phyloP scores from a whole-genome alignment of 805 yeast species.

The Candida odintsovae region DNA sequence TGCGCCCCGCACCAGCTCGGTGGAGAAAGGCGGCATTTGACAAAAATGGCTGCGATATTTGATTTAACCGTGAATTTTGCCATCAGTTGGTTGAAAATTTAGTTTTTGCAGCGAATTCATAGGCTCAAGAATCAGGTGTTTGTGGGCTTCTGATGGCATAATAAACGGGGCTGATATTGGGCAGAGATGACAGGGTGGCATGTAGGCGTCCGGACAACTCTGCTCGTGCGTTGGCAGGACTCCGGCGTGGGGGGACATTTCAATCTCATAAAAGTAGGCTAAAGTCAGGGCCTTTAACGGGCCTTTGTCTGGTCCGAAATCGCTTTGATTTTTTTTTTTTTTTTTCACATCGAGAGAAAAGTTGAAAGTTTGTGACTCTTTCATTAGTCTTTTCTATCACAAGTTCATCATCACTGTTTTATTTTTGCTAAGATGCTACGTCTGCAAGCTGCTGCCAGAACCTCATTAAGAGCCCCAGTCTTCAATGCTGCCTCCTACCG shows the following conservation, averaged over 20 bases:
- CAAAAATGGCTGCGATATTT: no score
- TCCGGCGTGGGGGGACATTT: not conserved
- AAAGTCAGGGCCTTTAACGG: not conserved
- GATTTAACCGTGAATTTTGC: not conserved
- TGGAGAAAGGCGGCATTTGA: no score
- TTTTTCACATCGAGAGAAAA: not conserved
- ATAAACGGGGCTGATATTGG: no score
- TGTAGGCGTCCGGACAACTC: not conserved
- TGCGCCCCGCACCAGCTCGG: not conserved
- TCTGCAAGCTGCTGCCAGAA: constrained; percentile 11
- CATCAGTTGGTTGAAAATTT: not conserved
- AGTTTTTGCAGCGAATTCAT: no score
- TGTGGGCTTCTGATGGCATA: no score
- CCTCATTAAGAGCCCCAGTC: constrained; percentile 10
- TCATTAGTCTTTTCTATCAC: not conserved
- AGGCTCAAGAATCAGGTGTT: no score
- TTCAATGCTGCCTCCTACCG: constrained; percentile 9
- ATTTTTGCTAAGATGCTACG: constrained; percentile 12
- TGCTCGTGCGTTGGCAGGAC: not conserved
- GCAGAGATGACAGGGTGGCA: not conserved
- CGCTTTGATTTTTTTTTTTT: not conserved
- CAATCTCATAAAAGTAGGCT: no score
- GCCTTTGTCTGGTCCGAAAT: not conserved
- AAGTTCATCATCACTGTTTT: not conserved
- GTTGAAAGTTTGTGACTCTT: not conserved